Evolutionary conservation across 75 land plant species (phyloP).

Genomic region (Sequoiadendron giganteum): DNA sequence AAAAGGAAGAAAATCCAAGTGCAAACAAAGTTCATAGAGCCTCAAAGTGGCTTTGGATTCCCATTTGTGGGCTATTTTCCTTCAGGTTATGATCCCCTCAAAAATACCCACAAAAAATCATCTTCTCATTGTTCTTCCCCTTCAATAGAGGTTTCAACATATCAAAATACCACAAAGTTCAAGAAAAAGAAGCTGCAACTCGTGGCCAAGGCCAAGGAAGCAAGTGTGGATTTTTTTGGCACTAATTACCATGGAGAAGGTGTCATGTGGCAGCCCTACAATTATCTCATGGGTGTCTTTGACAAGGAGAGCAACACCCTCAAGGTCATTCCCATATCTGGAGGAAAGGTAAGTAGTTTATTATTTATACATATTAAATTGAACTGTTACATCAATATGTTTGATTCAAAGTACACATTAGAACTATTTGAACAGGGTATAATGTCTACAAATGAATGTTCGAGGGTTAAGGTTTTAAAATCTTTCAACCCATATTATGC

Average conservation of each 20-base stretch:
- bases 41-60: slow-evolving; percentile 20
- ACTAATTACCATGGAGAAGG: no score
- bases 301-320: slow-evolving; percentile 61
- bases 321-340: slow-evolving; percentile 73
- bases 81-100: slow-evolving; percentile 52
- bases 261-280: no score
- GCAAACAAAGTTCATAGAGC: slow-evolving; percentile 35
- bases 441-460: background rate
- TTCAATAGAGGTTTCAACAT: no score
- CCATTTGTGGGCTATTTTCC: slow-evolving; percentile 82
- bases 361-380: background rate
- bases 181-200: no score
- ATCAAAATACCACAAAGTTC: no score
- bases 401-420: background rate
- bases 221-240: no score
- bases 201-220: no score
- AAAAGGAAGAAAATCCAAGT: slow-evolving; percentile 28
- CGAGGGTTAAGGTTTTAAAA: background rate
- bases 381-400: background rate
- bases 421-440: background rate
- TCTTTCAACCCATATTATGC: no score
- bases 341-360: slow-evolving; percentile 52
- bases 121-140: background rate
- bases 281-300: no score
- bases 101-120: slow-evolving; percentile 5